Evolutionary conservation across 2,329 filamentous ascomycete species (phyloP), one percentile per base, ranked within the genome.

Genomic region (Colletotrichum camelliae): DNA sequence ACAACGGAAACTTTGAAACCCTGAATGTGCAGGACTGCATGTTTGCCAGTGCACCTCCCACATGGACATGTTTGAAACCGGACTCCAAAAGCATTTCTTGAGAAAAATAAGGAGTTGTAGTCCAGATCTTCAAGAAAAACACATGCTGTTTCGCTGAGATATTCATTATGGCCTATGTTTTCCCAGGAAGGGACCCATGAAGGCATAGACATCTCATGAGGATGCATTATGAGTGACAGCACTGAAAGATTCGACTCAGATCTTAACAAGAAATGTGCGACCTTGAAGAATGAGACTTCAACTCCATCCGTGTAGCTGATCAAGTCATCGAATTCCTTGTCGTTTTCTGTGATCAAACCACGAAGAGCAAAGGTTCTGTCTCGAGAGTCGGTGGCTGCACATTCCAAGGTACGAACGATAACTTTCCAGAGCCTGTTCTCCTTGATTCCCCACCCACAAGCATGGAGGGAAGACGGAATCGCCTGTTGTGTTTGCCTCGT

Each of bases 301-400:
- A 13, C 4, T 0, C n/a, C 21, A 0, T 21, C 48, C 0, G 18
- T 24, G 7, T 55, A 55, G 1, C 2, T 24, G 48, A 55, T 55
- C 3, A 24, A 24, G 9, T 24, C 10, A 15, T 55, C 9, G 4
- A 48, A 21, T 7, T n/a, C 16, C 1, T n/a, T 7, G 16, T n/a
- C 43, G 16, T 9, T 9, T 10, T 1, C 16, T 5, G 1, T 21
- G 1, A 6, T 5, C 18, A 52, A 16, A 4, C 18, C 48, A 1
- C n/a, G 3, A 1, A 52, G 48, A 21, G 48, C 48, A 13, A 52
- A 52, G 3, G 21, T 16, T 8, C 6, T 52, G 13, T 52, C 48
- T 13, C 43, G 43, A 21, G 43, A 4, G 7, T 48, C 43, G 16
- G 43, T 18, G 7, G 39, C 39, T n/a, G 18, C 13, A 8, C 39